phyloP scores from a whole-genome alignment of 2,329 filamentous ascomycete species.

The Colletotrichum sp. region DNA sequence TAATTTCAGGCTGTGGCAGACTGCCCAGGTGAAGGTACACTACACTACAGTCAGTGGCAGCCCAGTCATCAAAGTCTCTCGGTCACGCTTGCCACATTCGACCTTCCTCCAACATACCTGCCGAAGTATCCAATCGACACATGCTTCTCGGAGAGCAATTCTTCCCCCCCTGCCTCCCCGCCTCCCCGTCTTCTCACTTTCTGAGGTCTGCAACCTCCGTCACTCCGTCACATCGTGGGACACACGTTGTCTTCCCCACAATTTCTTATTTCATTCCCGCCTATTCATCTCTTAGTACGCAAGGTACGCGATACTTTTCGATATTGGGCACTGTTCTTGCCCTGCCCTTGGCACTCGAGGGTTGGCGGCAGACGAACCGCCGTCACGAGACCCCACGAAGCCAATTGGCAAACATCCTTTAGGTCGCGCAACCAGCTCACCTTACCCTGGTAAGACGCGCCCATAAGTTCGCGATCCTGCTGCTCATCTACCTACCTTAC shows the following conservation, averaged over 20 bases:
- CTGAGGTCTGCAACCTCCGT: conserved; percentile 4
- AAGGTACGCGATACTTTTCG: conserved; percentile 2
- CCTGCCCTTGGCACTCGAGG: neutral
- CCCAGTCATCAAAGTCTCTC: neutral
- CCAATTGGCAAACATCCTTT: neutral
- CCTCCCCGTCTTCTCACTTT: conserved; percentile 5
- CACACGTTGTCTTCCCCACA: conserved; percentile 15
- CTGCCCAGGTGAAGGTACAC: neutral
- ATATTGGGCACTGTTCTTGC: conserved; percentile 3
- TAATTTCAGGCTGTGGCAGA: neutral
- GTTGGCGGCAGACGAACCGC: neutral
- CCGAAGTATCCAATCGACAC: conserved; percentile 6
- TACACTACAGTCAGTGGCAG: neutral
- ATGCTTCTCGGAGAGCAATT: neutral
- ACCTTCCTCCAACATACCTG: neutral
- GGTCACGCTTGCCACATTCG: conserved; percentile 10
- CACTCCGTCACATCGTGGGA: conserved; percentile 12
- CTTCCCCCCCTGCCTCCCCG: neutral
- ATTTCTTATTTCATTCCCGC: conserved; percentile 9
- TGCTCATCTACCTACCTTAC: neutral
- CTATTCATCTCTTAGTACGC: conserved; percentile 1
- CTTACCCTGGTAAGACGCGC: conserved; percentile 18
- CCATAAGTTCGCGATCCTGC: neutral
- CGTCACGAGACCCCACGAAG: neutral
- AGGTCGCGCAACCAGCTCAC: neutral